These are phyloP conservation scores for Dentipellis fragilis DNA, from an alignment of 768 basidiomycete genomes.

Conservation along the genomic window DNA sequence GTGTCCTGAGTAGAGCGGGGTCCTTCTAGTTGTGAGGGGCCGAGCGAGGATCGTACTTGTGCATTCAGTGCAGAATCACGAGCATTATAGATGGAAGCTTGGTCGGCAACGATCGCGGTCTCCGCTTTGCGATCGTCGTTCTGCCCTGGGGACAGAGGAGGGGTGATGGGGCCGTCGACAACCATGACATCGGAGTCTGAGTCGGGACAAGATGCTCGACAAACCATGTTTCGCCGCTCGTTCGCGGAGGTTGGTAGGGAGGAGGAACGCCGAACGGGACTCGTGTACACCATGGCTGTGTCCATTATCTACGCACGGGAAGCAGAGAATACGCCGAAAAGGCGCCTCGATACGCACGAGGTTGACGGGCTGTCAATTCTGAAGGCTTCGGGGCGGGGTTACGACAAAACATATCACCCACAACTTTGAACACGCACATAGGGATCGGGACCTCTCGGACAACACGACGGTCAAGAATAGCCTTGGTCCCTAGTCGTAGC, in stretches of 20 bases:
- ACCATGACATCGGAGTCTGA: conserved; percentile 10
- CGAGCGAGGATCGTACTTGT: conserved; percentile 2
- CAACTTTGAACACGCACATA: too few species aligned
- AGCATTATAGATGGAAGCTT: not conserved
- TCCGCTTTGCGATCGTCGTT: not conserved
- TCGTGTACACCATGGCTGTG: not conserved
- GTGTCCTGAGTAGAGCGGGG: conserved; percentile 3
- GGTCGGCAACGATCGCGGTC: conserved; percentile 2
- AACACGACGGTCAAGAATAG: too few species aligned
- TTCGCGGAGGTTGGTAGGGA: conserved; percentile 7
- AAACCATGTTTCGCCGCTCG: not conserved
- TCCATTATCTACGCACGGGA: not conserved
- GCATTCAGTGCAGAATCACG: not conserved
- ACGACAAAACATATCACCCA: too few species aligned
- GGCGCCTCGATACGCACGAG: not conserved
- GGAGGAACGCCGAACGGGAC: conserved; percentile 4
- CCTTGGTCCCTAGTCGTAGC: too few species aligned
- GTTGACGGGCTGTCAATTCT: too few species aligned
- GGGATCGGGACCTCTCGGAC: too few species aligned
- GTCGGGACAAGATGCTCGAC: conserved; percentile 4
- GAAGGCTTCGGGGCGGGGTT: too few species aligned
- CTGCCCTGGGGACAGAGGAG: conserved; percentile 6
- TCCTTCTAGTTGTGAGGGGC: not conserved
- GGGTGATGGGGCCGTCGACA: conserved; percentile 6
- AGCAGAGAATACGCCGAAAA: not conserved